Conservation (phyloP, 805 yeast genomes). For the Nakazawaea sp. region DNA sequence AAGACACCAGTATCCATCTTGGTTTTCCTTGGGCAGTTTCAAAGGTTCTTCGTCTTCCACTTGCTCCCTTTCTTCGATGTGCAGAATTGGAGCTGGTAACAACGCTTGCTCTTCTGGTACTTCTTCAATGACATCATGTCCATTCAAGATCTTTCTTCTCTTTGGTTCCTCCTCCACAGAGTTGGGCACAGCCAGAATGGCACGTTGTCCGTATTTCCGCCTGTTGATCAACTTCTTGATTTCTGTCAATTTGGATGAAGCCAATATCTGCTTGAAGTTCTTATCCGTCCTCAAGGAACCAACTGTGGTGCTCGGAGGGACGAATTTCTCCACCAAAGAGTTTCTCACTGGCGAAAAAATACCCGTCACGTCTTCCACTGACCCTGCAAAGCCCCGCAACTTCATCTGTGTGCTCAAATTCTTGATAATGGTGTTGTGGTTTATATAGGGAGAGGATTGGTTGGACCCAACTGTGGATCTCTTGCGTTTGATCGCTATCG, state of each 20-base stretch:
- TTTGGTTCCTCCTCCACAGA: slow-evolving; percentile 2
- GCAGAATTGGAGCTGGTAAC: neutral
- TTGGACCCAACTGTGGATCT: slow-evolving; percentile 15
- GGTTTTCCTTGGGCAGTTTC: neutral
- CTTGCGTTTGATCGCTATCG: slow-evolving; percentile 22
- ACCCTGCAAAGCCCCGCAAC: slow-evolving; percentile 15
- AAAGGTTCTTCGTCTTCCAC: neutral
- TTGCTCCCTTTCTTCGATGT: neutral
- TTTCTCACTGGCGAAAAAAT: slow-evolving; percentile 19
- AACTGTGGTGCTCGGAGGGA: slow-evolving; percentile 8
- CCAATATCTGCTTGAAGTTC: slow-evolving; percentile 4
- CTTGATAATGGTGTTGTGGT: slow-evolving; percentile 10
- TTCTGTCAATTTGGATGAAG: slow-evolving; percentile 9
- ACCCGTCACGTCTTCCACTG: slow-evolving; percentile 21
- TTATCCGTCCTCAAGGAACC: slow-evolving; percentile 10
- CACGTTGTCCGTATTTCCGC: slow-evolving; percentile 1
- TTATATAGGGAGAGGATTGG: slow-evolving; percentile 3
- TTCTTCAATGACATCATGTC: slow-evolving; percentile 1
- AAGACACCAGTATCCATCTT: slow-evolving; percentile 54
- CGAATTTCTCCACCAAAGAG: slow-evolving; percentile 9
- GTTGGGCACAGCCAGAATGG: neutral
- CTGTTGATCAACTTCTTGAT: slow-evolving; percentile 10
- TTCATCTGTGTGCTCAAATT: slow-evolving; percentile 17
- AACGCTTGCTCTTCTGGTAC: neutral
- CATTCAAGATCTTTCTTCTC: slow-evolving; percentile 6